Conservation (phyloP, 2,329 filamentous ascomycete species). For the Colletotrichum theobromicola region DNA sequence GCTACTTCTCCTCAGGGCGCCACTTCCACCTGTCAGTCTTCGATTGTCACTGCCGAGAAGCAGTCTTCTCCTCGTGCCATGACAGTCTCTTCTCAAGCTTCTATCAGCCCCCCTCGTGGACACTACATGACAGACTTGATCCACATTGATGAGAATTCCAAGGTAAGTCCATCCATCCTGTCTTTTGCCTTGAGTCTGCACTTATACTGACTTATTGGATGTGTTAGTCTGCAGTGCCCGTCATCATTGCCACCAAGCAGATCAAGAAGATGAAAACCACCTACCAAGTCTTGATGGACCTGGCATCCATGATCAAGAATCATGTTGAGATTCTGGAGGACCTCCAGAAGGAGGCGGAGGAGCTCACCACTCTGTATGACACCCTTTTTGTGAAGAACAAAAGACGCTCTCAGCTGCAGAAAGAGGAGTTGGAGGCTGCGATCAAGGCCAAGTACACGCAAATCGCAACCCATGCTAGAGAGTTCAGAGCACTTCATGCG, state of each 20-base stretch:
- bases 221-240: fast-evolving
- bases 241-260: fast-evolving
- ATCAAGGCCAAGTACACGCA: no score
- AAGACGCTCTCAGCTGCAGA: no score
- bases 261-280: not conserved
- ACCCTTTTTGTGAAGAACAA: no score
- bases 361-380: no score
- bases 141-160: not conserved
- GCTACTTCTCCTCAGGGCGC: no score
- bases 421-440: no score
- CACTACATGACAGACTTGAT: not conserved
- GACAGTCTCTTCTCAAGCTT: no score
- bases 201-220: not conserved
- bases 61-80: no score
- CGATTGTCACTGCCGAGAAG: no score
- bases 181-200: not conserved
- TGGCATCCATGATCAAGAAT: not conserved
- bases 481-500: no score
- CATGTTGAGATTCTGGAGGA: fast-evolving
- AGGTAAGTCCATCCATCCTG: not conserved
- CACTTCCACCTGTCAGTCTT: no score
- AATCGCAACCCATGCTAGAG: no score
- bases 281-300: not conserved
- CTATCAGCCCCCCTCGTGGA: not conserved
- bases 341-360: fast-evolving